Evolutionary conservation across 495 filamentous ascomycete species (phyloP), one percentile per base, ranked within the genome.

Genomic region (Cryomyces antarcticus): DNA sequence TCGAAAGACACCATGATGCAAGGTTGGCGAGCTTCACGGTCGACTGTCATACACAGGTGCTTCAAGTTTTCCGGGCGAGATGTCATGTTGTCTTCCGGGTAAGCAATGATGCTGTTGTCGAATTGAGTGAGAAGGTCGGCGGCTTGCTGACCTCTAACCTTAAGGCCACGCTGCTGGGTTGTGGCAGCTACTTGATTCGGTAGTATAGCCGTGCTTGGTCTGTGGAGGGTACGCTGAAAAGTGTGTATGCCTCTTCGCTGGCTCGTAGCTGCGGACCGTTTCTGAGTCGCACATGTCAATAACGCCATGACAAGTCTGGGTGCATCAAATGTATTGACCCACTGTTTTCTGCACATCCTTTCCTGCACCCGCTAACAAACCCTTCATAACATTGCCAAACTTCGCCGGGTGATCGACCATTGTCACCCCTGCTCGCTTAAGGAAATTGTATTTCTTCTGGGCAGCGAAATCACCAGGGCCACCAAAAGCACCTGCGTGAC

Each of bases 401-500:
- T 83, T 72, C 41, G 78, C 73, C 0, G 84, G 85, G 54, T 93
- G 83, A 45, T 80, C 73, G 6, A 87, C 78, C 58, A 92, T 77
- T 1, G 72, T 72, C 0, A 73, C 80, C 5, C 82, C 82, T 11
- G 74, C 82, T 45, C 66, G 62, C 52, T 78, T 61, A n/a, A 92
- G 67, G 11, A 70, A 68, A 24, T 68, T 65, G 43, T 81, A 75
- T 59, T 92, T 92, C 10, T 64, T 64, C 29, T 61, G 58, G 0
- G 77, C 72, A 44, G 67, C 66, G 6, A 75, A 73, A 47, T 92
- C 82, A 11, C 77, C 77, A 6, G 72, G 63, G 0, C 73, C 66
- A 30, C 70, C 65, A 62, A 82, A 82, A 30, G 86, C 86, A 11
- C 86, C 86, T 10, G 83, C 80, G 59, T 93, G 86, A 13, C 86